Evolutionary conservation across 345 rosid genomes (phyloP), one percentile per base, ranked within the genome.

Genomic region (Rhodamnia argentea): DNA sequence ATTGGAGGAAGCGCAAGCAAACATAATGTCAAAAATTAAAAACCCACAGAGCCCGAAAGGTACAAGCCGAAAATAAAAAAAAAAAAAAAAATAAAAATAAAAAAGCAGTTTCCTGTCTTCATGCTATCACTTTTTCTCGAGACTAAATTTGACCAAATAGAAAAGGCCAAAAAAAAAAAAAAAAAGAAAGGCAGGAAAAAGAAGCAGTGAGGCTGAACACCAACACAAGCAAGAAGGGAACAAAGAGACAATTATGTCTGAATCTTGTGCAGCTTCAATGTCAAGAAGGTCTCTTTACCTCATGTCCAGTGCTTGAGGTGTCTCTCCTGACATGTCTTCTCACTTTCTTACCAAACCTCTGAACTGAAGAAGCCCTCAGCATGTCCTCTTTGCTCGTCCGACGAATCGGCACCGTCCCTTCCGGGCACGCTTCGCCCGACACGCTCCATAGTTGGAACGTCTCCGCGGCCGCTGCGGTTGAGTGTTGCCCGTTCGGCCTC

Each of bases 321-420:
- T 98, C 99, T 92, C 99, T 92, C 86, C 98, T 91, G 40, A 95
- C 93, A 82, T 86, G 93, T 83, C 93, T 92, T 24, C 91, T 87
- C 23, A 62, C 60, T 93, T 94, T 98, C 87, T 90, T 93, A 83
- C 99, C 99, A 82, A 94, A 98, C 85, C 93, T 89, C 75, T 85
- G 51, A 7, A 92, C 24, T 81, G 97, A 94, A 84, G 91, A 93
- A 16, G 99, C 98, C 90, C 99, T 90, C 75, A 95, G 55, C 94
- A 98, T 87, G 85, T 96, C 99, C 84, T 91, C 85, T 89, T 96
- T 96, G 9, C 90, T 93, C 86, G 98, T 95, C 93, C 98, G 92
- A 89, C 99, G 90, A 4, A 98, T 90, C 40, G 99, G 99, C 83
- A 98, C 83, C 84, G 99, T 94, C 85, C 98, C 99, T 84, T 93